Conservation (phyloP, 2,329 filamentous ascomycete species). For the Exophiala lecanii-corni region DNA sequence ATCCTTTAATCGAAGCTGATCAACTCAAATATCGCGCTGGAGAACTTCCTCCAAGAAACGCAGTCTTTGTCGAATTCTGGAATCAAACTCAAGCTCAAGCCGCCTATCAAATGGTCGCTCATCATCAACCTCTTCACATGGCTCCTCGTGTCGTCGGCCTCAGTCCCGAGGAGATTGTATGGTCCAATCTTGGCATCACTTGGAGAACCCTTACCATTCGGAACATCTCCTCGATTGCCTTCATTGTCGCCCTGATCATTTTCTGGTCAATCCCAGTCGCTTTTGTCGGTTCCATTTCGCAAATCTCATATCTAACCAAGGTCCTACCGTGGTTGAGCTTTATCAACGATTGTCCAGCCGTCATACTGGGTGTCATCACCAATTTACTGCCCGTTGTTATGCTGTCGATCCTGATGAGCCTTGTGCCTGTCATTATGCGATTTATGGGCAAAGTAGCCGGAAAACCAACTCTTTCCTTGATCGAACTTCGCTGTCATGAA, state of each 20-base stretch:
- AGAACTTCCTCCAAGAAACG: constrained; percentile 62
- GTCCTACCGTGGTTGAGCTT: constrained; percentile 66
- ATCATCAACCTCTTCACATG: constrained; percentile 85
- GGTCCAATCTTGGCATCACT: constrained; percentile 75
- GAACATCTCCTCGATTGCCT: constrained; percentile 62
- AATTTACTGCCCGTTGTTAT: constrained; percentile 77
- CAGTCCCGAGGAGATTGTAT: constrained; percentile 76
- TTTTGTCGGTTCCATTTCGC: constrained; percentile 79
- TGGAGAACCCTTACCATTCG: constrained; percentile 83
- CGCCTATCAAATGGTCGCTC: constrained; percentile 79
- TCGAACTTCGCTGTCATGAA: constrained; percentile 86
- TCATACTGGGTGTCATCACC: constrained; percentile 76
- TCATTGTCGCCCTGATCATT: constrained; percentile 72
- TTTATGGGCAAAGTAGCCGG: constrained; percentile 74
- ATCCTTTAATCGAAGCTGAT: constrained; percentile 63
- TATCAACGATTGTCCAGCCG: constrained; percentile 63
- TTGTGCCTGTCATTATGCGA: constrained; percentile 78
- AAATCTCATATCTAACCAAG: constrained; percentile 63
- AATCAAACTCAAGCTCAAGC: constrained; percentile 77
- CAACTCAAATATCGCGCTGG: constrained; percentile 64
- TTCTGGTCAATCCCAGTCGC: constrained; percentile 81
- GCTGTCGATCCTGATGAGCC: constrained; percentile 76
- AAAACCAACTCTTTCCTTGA: constrained; percentile 64
- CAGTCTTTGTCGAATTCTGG: constrained; percentile 88
- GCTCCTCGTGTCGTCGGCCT: constrained; percentile 79